These are phyloP conservation scores for Anastatica hierochuntica DNA, from an alignment of 345 rosid species.

Conservation along the genomic window DNA sequence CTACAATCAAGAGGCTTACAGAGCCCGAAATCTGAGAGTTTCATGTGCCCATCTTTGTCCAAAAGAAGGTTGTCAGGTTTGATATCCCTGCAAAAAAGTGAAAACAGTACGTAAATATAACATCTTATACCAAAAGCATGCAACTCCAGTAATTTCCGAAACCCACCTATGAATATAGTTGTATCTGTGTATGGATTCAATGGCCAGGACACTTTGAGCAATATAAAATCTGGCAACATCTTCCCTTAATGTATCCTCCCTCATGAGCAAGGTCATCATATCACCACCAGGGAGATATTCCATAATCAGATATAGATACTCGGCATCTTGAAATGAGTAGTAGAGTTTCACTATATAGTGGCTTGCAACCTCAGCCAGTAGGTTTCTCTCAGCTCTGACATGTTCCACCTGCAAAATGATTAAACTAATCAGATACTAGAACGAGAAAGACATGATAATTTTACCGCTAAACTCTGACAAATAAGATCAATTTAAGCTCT, in stretches of 20 bases:
- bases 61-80: constrained; percentile 95
- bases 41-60: constrained; percentile 94
- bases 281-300: constrained; percentile 98
- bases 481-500: not conserved
- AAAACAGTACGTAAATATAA: not conserved
- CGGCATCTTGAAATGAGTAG: constrained; percentile 93
- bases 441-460: not conserved
- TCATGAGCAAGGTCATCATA: constrained; percentile 90
- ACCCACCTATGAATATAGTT: constrained; percentile 86
- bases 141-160: constrained; percentile 16
- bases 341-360: constrained; percentile 91
- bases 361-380: constrained; percentile 95
- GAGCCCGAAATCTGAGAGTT: constrained; percentile 94
- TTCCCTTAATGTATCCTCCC: constrained; percentile 84
- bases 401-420: constrained; percentile 66
- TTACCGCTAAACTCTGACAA: not conserved
- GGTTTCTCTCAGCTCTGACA: constrained; percentile 95
- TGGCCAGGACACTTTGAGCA: constrained; percentile 90
- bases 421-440: constrained; percentile 1
- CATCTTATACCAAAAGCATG: constrained; percentile 4
- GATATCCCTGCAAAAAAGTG: constrained; percentile 55
- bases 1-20: constrained; percentile 95
- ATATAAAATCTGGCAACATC: constrained; percentile 80
- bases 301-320: constrained; percentile 86
- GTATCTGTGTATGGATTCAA: constrained; percentile 90